Base-by-base conservation (phyloP, 2,329 filamentous ascomycete species). In the Triangularia verruculosa region DNA sequence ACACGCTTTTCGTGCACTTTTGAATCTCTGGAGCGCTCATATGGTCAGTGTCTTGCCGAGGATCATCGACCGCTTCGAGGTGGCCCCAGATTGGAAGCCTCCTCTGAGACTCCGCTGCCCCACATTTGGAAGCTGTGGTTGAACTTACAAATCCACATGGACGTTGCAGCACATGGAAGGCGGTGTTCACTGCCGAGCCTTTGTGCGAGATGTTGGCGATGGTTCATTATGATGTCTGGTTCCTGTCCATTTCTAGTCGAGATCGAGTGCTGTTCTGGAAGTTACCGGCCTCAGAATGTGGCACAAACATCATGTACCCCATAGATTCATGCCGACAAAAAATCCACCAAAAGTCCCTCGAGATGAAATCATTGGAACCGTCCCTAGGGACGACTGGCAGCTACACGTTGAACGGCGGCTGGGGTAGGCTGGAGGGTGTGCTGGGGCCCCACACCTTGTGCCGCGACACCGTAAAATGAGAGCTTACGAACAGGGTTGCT, bases 401-500 rank as follows among this genome's bases (percentile, higher is more conserved):
- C 11, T 47, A 47, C 17, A 47, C 17, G 39, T 22, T 47, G 39
- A 12, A 47, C 39, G 39, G 39, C 39, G 39, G n/a, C 39, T 47
- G 39, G 39, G 39, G 39, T 47, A 20, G 39, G 39, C 39, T 47
- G 39, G 39, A 47, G n/a, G n/a, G n/a, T 43, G 39, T 47, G 39
- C 39, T 47, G 39, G 39, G 39, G 39, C 51, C 61, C 67, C 69
- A 64, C 66, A 64, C 34, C 13, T 53, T 56, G 61, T 69, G 64
- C 66, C 63, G 68, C 65, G 62, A 69, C 65, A 43, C 64, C 64
- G 63, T 65, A 32, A 70, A 70, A 70, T 68, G 66, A 68, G 63
- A 57, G 63, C 68, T 62, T 60, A 55, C 30, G 56, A 47, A 43
- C 61, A 60, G 56, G 62, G 64, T 17, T 68, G 69, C 68, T 70